Percentiles rank a stretch among this genome's conserved stretches.
Evolutionary conservation across 805 yeast genomes (phyloP).

Genomic region (Wickerhamomyces ciferrii): DNA sequence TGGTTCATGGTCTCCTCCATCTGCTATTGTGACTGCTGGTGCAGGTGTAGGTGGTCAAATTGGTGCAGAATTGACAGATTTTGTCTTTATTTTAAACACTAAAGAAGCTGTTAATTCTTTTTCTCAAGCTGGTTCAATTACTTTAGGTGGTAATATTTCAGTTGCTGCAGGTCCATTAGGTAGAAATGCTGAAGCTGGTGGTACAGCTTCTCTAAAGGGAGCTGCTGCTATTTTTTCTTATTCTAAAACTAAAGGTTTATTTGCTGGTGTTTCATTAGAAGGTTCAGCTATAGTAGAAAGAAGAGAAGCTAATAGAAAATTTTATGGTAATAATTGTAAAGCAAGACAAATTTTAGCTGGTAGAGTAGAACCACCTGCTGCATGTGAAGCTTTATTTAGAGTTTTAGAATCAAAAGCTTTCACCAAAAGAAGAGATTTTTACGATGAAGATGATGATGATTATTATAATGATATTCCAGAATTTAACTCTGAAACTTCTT

Average conservation of each 20-base stretch:
- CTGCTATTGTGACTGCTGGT: conserved; percentile 93
- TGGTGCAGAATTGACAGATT: conserved; percentile 95
- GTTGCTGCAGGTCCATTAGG: conserved; percentile 98
- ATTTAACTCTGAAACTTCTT: conserved; percentile 16
- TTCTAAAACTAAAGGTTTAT: conserved; percentile 93
- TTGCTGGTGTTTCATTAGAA: conserved; percentile 96
- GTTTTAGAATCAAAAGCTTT: conserved; percentile 84
- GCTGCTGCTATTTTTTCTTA: conserved; percentile 92
- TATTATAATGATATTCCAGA: conserved; percentile 61
- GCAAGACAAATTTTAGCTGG: conserved; percentile 85
- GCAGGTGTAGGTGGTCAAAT: conserved; percentile 99
- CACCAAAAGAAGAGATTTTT: conserved; percentile 44
- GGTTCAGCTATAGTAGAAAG: conserved; percentile 97
- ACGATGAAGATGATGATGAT: conserved; percentile 58
- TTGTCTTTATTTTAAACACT: conserved; percentile 86
- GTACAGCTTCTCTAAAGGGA: conserved; percentile 80
- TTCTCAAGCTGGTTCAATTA: conserved; percentile 90
- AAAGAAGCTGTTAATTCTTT: conserved; percentile 88
- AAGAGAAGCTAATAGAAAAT: conserved; percentile 93
- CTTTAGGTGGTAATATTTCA: conserved; percentile 91
- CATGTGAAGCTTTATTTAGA: conserved; percentile 80
- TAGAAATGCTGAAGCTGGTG: conserved; percentile 96
- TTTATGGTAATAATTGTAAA: conserved; percentile 84
- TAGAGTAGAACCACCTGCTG: conserved; percentile 88
- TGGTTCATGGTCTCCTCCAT: conserved; percentile 96